Evolutionary conservation across 768 basidiomycete genomes (phyloP), one percentile per base, ranked within the genome.

Genomic region (Lactifluus pinguis): DNA sequence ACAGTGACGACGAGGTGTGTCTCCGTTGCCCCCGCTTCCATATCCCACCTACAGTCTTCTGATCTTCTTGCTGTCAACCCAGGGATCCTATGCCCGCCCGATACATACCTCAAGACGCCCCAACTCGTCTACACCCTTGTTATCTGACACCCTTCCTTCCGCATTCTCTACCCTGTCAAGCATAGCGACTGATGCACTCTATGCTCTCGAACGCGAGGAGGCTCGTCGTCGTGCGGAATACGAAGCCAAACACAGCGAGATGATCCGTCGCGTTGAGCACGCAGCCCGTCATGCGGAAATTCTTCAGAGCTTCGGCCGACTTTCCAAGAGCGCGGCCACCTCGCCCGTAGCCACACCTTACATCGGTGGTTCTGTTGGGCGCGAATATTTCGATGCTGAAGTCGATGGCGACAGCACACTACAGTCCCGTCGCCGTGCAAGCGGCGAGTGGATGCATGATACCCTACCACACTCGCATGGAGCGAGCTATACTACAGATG

Each of bases 141-240:
- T 66, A 15, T 55, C 69, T 34, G 70, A 73, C 49, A 57, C 65
- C 57, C 62, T 67, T 59, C 58, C 67, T 38, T 68, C 69, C 54
- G 67, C 68, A 53, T 66, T 89, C 67, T 81, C 82, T n/a, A 79
- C 86, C 1, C 72, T 90, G 19, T 86, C 87, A 49, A 86, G 76
- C 34, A 76, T 88, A 19, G 93, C 94, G 3, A 87, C 95, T 74
- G 92, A 92, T 60, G 92, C 97, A 69, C 80, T 98, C 8, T 87
- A 89, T 68, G 85, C 86, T 66, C 84, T 98, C 34, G 95, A 98
- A 70, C 85, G 85, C 42, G 81, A 86, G 61, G 95, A 97, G 71
- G 77, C 78, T 4, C 78, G 83, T 57, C 76, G 85, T 29, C 76
- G 85, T 47, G 85, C 84, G 6, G 84, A 86, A 68, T 84, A 79